Evolutionary conservation across 805 yeast species (phyloP).

Genomic region (Saccharomyces kudriavzevii): DNA sequence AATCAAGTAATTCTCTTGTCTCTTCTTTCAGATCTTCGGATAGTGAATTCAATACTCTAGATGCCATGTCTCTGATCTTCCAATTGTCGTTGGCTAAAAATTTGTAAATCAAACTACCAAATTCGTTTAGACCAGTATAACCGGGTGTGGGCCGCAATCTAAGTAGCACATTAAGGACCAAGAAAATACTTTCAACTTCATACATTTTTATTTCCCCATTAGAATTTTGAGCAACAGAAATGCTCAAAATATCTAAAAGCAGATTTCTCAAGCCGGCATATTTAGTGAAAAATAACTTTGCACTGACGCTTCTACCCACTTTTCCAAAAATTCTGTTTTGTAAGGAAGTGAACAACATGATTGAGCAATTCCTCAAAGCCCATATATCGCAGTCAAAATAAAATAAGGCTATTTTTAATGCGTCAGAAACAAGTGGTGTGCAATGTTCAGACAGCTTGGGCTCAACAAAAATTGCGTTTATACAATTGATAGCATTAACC

Average conservation of each 20-base stretch:
- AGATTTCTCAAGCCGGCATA: conserved; percentile 46
- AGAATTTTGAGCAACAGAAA: conserved; percentile 17
- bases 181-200: conserved; percentile 57
- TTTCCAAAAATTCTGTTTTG: conserved; percentile 75
- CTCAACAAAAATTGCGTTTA: conserved; percentile 67
- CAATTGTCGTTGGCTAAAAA: conserved; percentile 52
- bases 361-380: conserved; percentile 87
- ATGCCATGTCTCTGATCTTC: conserved; percentile 86
- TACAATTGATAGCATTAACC: conserved; percentile 86
- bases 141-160: conserved; percentile 56
- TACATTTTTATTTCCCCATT: conserved; percentile 11
- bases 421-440: conserved; percentile 44
- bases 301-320: conserved; percentile 37
- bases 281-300: conserved; percentile 63
- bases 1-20: conserved; percentile 20
- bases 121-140: conserved; percentile 43
- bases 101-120: conserved; percentile 39
- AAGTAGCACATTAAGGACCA: conserved; percentile 65
- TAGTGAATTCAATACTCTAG: conserved; percentile 54
- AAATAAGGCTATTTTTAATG: conserved; percentile 51
- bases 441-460: conserved; percentile 51
- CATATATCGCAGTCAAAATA: conserved; percentile 63
- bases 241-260: conserved; percentile 37
- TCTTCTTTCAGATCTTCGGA: conserved; percentile 30
- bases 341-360: conserved; percentile 83